phyloP scores from a whole-genome alignment of 2,329 filamentous ascomycete genomes.

The Nectriaceae sp. region DNA sequence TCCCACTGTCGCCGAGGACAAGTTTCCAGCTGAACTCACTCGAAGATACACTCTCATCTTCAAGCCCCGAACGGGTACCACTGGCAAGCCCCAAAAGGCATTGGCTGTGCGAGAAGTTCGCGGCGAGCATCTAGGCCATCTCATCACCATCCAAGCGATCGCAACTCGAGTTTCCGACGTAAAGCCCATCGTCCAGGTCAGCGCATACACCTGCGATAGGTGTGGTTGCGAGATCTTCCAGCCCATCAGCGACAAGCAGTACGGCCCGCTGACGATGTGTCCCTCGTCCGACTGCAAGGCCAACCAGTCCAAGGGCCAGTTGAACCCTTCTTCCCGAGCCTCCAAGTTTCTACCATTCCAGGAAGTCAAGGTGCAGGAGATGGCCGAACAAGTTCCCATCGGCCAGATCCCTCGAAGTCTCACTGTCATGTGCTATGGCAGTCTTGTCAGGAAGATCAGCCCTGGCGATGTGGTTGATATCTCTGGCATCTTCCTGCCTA shows the following conservation, averaged over 20 bases:
- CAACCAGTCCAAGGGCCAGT: constrained; percentile 90
- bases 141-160: constrained; percentile 94
- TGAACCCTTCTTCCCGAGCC: constrained; percentile 91
- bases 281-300: constrained; percentile 85
- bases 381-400: constrained; percentile 98
- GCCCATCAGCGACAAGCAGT: constrained; percentile 88
- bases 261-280: constrained; percentile 82
- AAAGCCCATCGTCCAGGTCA: constrained; percentile 96
- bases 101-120: constrained; percentile 92
- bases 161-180: constrained; percentile 95
- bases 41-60: constrained; percentile 95
- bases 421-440: constrained; percentile 87
- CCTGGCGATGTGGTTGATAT: constrained; percentile 94
- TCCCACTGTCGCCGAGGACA: constrained; percentile 66
- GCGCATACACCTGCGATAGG: constrained; percentile 95
- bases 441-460: constrained; percentile 81
- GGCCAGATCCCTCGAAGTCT: constrained; percentile 93
- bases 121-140: constrained; percentile 86
- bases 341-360: constrained; percentile 98
- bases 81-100: constrained; percentile 62
- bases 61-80: constrained; percentile 80
- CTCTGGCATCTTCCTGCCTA: constrained; percentile 93
- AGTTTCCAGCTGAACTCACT: constrained; percentile 90
- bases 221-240: constrained; percentile 98
- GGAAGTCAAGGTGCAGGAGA: constrained; percentile 97